Conservation (phyloP, 192 early-diverging fungal species). For the Coemansia umbellata region DNA sequence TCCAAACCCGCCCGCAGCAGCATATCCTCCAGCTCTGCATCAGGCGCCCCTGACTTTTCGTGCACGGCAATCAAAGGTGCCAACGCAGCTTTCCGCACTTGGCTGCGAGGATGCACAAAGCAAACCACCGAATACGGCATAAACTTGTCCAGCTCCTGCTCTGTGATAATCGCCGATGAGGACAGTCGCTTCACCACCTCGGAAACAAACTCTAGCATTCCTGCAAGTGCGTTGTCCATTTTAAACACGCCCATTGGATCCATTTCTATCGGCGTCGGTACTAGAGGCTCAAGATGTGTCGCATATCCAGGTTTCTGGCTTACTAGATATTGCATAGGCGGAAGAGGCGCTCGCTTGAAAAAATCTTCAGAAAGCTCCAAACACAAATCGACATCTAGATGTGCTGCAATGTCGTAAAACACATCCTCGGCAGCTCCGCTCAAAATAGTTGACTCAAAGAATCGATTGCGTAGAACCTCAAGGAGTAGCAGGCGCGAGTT, state of each 20-base stretch:
- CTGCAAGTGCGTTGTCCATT: conserved; percentile 51
- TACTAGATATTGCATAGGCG: conserved; percentile 4
- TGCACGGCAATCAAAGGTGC: conserved; percentile 33
- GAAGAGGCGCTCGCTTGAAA: conserved; percentile 41
- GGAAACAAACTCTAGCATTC: conserved; percentile 45
- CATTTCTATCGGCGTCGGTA: conserved; percentile 16
- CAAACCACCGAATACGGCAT: conserved; percentile 37
- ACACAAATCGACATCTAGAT: conserved; percentile 41
- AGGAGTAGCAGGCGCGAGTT: conserved; percentile 34
- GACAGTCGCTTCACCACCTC: conserved; percentile 29
- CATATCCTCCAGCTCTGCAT: conserved; percentile 32
- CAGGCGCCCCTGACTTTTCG: conserved; percentile 17
- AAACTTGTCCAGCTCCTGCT: conserved; percentile 31
- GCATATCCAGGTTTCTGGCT: conserved; percentile 26
- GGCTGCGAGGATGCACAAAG: conserved; percentile 45
- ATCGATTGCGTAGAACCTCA: conserved; percentile 46
- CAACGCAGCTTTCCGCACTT: conserved; percentile 49
- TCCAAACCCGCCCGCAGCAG: conserved; percentile 22
- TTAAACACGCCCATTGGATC: conserved; percentile 45
- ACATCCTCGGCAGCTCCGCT: conserved; percentile 50
- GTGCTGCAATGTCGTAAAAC: conserved; percentile 42
- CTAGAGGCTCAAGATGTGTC: conserved; percentile 1
- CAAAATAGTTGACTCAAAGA: conserved; percentile 45
- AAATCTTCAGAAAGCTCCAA: conserved; percentile 46
- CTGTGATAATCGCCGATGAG: conserved; percentile 14